Conservation (phyloP, 805 yeast species). For the Blastobotrys terrestris region DNA sequence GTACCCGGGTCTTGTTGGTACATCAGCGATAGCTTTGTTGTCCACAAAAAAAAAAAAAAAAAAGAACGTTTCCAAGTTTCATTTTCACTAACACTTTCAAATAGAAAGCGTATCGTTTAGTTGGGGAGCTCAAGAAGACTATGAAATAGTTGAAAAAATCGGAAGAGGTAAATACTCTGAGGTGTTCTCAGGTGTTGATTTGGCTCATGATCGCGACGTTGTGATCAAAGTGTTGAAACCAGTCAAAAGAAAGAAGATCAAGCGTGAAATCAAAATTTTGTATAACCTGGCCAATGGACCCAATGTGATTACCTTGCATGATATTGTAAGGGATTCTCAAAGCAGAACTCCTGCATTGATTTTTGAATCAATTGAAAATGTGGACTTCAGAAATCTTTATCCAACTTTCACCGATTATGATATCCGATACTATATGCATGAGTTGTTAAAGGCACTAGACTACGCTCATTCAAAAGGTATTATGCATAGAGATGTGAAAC, state of each 20-base stretch:
- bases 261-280: conserved; percentile 81
- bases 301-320: conserved; percentile 66
- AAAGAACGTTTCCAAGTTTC: neutral
- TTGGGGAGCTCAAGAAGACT: conserved; percentile 83
- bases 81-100: too few species aligned
- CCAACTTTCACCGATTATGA: conserved; percentile 72
- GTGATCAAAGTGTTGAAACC: conserved; percentile 92
- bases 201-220: conserved; percentile 51
- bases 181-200: conserved; percentile 78
- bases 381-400: conserved; percentile 80
- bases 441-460: conserved; percentile 75
- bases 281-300: conserved; percentile 83
- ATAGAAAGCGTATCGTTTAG: conserved; percentile 59
- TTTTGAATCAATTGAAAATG: conserved; percentile 77
- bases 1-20: conserved; percentile 2
- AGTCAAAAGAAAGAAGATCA: conserved; percentile 86
- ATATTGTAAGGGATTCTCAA: conserved; percentile 76
- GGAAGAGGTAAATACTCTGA: conserved; percentile 94
- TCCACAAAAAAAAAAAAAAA: neutral
- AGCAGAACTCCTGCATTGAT: conserved; percentile 77
- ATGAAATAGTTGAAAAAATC: conserved; percentile 75
- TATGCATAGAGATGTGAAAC: conserved; percentile 91
- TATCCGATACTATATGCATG: conserved; percentile 76
- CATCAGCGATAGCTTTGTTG: neutral
- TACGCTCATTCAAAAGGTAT: conserved; percentile 91